Base-by-base conservation (phyloP, 2,329 filamentous ascomycete genomes). In the Paecilomyces fulvus region DNA sequence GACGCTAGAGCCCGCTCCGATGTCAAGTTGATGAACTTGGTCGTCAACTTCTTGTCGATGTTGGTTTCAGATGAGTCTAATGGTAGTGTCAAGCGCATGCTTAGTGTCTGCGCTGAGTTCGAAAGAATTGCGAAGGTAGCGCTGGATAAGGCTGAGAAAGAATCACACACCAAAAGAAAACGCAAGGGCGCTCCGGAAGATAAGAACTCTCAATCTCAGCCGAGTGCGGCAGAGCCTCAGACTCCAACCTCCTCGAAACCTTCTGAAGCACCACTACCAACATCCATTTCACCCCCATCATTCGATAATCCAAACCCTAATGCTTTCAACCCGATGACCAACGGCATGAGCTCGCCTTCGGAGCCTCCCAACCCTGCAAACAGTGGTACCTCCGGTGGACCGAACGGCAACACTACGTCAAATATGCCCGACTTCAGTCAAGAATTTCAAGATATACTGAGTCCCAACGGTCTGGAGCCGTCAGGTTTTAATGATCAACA, bases 41-140 rank as follows among this genome's bases (percentile, higher is more conserved):
- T 99, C 0, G 92, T 97, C 55, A 91, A 86, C 49, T 99, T 97
- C 72, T 75, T 99, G 31, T 90, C 89, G 3, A 92, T 90, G 73
- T 80, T 99, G 11, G 89, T 89, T n/a, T 83, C 88, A 33, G 92
- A 97, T 65, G 89, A 92, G 61, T 89, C 91, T 56, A 94, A 92
- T 57, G 89, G 91, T 48, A 92, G 90, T 65, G 90, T 97, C 4
- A 90, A 90, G 69, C 88, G 94, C 52, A 97, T 97, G 90, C 82
- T 96, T 17, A 88, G 87, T 23, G 87, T 97, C 1, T 97, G 92
- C 71, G 84, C 89, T n/a, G 94, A 99, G 67, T 99, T 99, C 64
- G 92, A 96, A 71, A 85, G 94, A 57, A 96, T 99, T 61, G 91
- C 91, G 33, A 90, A 87, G 67, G 85, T 91, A 2, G 90, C 96